A percentile compares a stretch with the other conserved stretches of the same genome.
Evolutionary conservation across 208 protist genomes (phyloP).

Genomic region (Trypanosoma mega): DNA sequence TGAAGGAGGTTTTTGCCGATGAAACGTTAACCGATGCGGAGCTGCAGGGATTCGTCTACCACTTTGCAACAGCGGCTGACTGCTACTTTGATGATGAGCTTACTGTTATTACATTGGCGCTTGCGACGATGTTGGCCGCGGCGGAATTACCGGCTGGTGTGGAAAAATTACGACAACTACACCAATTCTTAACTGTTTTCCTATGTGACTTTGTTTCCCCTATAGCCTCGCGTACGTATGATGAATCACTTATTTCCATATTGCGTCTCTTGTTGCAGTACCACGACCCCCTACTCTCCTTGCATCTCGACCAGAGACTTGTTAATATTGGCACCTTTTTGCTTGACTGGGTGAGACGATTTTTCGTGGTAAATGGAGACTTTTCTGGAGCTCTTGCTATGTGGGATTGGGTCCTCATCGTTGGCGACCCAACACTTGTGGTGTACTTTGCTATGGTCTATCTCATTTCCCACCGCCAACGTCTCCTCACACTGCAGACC

Average conservation of each 20-base stretch:
- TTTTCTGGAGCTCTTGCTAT: constrained; percentile 35
- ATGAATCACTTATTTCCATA: constrained; percentile 30
- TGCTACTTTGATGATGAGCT: constrained; percentile 47
- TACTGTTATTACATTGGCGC: constrained; percentile 36
- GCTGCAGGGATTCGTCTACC: constrained; percentile 37
- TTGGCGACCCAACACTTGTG: constrained; percentile 63
- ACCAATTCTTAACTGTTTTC: constrained; percentile 30
- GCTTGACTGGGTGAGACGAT: constrained; percentile 50
- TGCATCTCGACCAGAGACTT: constrained; percentile 78
- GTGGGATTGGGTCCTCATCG: constrained; percentile 78
- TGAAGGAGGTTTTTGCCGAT: constrained; percentile 3
- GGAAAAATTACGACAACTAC: constrained; percentile 22
- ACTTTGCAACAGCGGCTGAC: constrained; percentile 35
- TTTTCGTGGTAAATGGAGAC: constrained; percentile 44
- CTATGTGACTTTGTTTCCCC: constrained; percentile 45
- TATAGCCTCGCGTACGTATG: constrained; percentile 42
- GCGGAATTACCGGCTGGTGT: constrained; percentile 12
- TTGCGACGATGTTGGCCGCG: constrained; percentile 36
- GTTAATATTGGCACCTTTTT: constrained; percentile 57
- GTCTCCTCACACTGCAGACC: constrained; percentile 36
- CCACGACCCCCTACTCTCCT: constrained; percentile 77
- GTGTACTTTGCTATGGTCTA: constrained; percentile 73
- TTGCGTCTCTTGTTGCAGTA: constrained; percentile 91
- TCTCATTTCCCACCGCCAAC: constrained; percentile 55
- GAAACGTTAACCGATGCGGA: constrained; percentile 29